Evolutionary conservation across 2,329 filamentous ascomycete genomes (phyloP).

Genomic region (Cryphonectria naterciae): DNA sequence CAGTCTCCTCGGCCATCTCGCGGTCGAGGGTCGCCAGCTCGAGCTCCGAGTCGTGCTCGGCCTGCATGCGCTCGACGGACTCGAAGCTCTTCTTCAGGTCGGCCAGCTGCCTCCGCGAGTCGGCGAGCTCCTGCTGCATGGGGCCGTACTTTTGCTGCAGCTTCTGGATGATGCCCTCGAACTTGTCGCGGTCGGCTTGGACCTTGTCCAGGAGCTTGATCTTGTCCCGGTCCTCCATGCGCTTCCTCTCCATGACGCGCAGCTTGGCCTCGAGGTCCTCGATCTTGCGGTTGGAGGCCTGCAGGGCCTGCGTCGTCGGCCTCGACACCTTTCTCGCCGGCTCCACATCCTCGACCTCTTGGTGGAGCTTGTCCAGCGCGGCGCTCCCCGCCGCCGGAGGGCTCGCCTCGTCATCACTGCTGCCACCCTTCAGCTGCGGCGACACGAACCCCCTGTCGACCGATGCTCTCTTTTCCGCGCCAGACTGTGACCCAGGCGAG

Average conservation of each 20-base stretch:
- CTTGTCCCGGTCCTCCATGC: constrained; percentile 82
- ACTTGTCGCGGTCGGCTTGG: constrained; percentile 76
- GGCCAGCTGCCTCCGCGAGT: constrained; percentile 79
- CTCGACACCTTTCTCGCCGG: constrained; percentile 35
- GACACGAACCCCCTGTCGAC: constrained; percentile 42
- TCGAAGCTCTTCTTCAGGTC: constrained; percentile 67
- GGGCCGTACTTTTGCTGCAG: constrained; percentile 87
- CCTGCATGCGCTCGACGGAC: constrained; percentile 72
- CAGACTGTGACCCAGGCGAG: constrained; percentile 46
- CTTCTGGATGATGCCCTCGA: constrained; percentile 85
- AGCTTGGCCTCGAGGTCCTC: constrained; percentile 90
- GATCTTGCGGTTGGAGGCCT: constrained; percentile 65
- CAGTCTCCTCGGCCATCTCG: constrained; percentile 94
- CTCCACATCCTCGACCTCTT: constrained; percentile 39
- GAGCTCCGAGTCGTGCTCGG: constrained; percentile 81
- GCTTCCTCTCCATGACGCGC: constrained; percentile 83
- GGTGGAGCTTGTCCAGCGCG: constrained; percentile 57
- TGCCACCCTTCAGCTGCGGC: constrained; percentile 41
- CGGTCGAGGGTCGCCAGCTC: constrained; percentile 88
- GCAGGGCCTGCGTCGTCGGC: constrained; percentile 27
- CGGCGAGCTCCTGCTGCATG: constrained; percentile 77
- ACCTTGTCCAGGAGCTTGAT: constrained; percentile 77
- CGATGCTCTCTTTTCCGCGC: constrained; percentile 44
- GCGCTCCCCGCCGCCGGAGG: constrained; percentile 55
- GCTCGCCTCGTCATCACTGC: constrained; percentile 52